phyloP scores from a whole-genome alignment of 2,329 filamentous ascomycete species.

The Coleophoma crateriformis region DNA sequence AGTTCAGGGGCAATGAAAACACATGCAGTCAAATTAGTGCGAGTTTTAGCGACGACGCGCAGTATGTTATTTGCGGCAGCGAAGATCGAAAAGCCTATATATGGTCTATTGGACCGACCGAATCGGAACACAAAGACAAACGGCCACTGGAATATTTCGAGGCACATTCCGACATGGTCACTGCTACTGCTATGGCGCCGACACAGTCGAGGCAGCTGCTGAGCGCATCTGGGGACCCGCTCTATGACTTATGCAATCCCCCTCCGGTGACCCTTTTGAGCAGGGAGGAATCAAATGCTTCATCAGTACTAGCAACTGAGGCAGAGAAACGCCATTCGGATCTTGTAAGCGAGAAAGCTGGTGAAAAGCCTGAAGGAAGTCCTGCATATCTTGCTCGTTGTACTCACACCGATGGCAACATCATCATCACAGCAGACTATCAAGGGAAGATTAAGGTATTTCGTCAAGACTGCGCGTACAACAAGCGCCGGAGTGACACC shows the following conservation, averaged over 20 bases:
- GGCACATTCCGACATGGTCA: conserved; percentile 83
- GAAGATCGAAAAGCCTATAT: conserved; percentile 89
- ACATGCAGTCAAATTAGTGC: conserved; percentile 86
- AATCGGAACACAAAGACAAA: conserved; percentile 61
- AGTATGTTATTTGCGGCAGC: conserved; percentile 86
- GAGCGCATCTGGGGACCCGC: conserved; percentile 56
- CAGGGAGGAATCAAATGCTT: conserved; percentile 55
- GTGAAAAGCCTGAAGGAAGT: conserved; percentile 54
- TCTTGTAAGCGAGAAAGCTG: conserved; percentile 35
- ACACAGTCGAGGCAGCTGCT: conserved; percentile 71
- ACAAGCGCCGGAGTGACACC: conserved; percentile 68
- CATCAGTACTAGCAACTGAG: conserved; percentile 31
- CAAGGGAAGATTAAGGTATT: conserved; percentile 90
- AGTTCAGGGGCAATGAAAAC: conserved; percentile 90
- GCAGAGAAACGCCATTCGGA: conserved; percentile 20
- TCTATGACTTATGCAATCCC: conserved; percentile 96
- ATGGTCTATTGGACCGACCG: conserved; percentile 64
- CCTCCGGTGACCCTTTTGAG: conserved; percentile 80
- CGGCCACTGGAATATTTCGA: conserved; percentile 84
- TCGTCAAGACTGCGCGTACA: conserved; percentile 83
- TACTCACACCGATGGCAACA: conserved; percentile 75
- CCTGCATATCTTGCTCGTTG: conserved; percentile 74
- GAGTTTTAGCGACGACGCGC: conserved; percentile 79
- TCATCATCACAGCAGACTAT: conserved; percentile 87
- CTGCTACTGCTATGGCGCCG: conserved; percentile 82